Conservation (phyloP, 176 grass and related monocot genomes). For the Avena atlantica region DNA sequence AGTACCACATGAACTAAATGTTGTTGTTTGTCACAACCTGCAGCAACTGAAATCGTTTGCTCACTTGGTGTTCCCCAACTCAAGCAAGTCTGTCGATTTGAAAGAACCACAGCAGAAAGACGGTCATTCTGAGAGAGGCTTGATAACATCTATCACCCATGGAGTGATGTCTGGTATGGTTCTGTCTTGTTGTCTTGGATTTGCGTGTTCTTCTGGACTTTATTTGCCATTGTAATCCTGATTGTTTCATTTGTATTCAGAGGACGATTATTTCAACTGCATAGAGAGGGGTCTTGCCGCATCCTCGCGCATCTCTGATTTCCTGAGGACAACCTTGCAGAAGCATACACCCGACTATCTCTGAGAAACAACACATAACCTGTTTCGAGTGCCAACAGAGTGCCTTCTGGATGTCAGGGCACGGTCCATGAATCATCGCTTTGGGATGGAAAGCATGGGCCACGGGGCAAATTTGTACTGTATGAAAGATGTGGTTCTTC, state of each 20-base stretch:
- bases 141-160: conserved; percentile 70
- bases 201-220: not conserved
- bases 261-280: conserved; percentile 70
- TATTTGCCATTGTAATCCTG: not conserved
- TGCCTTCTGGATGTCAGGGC: no score
- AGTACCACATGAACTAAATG: not conserved
- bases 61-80: conserved; percentile 89
- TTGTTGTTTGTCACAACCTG: conserved; percentile 31
- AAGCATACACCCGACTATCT: conserved; percentile 45
- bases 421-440: no score
- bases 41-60: conserved; percentile 88
- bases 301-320: conserved; percentile 72
- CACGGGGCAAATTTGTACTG: no score
- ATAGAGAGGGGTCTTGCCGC: conserved; percentile 74
- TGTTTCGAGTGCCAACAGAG: no score
- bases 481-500: no score
- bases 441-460: no score
- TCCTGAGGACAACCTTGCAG: conserved; percentile 73
- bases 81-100: conserved; percentile 46
- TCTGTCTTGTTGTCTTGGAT: no score
- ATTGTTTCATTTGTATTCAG: conserved; percentile 17
- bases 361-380: no score
- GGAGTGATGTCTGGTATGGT: conserved; percentile 75
- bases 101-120: conserved; percentile 58
- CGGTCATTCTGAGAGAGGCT: conserved; percentile 54